These are phyloP conservation scores for Russula lepida DNA, from an alignment of 768 basidiomycete species.

Conservation along the genomic window DNA sequence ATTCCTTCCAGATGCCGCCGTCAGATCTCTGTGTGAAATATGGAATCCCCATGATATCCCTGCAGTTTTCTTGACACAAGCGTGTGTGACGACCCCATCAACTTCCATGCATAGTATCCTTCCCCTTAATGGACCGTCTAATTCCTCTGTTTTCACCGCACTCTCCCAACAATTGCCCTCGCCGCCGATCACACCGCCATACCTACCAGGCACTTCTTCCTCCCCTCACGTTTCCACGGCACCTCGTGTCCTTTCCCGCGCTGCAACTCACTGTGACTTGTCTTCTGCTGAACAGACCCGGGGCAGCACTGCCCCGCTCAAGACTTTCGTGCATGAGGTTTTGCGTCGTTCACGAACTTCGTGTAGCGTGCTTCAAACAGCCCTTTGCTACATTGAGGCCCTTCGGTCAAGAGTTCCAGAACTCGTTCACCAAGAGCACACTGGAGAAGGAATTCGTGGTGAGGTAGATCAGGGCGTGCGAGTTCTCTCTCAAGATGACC, in stretches of 20 bases:
- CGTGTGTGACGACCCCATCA: conserved; percentile 21
- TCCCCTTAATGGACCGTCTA: conserved; percentile 25
- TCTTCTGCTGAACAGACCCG: conserved; percentile 20
- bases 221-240: conserved; percentile 26
- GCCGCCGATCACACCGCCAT: conserved; percentile 44
- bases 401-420: conserved; percentile 65
- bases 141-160: conserved; percentile 14
- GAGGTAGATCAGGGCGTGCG: conserved; percentile 37
- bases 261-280: conserved; percentile 24
- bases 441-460: conserved; percentile 34
- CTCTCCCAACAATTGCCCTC: conserved; percentile 43
- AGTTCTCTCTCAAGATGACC: conserved; percentile 35
- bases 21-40: conserved; percentile 68
- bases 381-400: conserved; percentile 80
- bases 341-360: conserved; percentile 80
- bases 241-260: conserved; percentile 21
- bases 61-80: conserved; percentile 37
- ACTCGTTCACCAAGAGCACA: conserved; percentile 44
- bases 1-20: conserved; percentile 56
- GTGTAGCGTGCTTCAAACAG: conserved; percentile 76
- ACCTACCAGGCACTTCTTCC: conserved; percentile 29
- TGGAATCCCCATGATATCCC: conserved; percentile 77
- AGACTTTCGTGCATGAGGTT: conserved; percentile 81
- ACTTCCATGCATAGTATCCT: conserved; percentile 16
- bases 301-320: conserved; percentile 48